Evolutionary conservation across 2,329 filamentous ascomycete genomes (phyloP).

Genomic region (Coleophoma crateriformis): DNA sequence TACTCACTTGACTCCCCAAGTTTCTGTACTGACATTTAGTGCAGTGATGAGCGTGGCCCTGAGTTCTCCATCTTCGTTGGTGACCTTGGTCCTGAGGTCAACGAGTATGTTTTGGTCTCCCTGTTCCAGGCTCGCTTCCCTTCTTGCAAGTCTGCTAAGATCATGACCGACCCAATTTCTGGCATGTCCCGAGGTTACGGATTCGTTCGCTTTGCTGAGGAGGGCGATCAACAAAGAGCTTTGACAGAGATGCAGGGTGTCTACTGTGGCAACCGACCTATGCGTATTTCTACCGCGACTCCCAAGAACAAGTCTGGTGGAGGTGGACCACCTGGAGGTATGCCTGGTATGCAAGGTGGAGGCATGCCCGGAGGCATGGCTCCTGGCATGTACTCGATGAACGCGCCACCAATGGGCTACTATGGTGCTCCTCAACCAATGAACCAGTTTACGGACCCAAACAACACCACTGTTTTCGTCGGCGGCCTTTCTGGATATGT

Average conservation of each 20-base stretch:
- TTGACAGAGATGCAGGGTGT: slow-evolving; percentile 98
- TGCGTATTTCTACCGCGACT: slow-evolving; percentile 96
- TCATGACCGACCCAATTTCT: slow-evolving; percentile 98
- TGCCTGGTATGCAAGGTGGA: slow-evolving; percentile 38
- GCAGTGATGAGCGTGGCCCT: slow-evolving; percentile 87
- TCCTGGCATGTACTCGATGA: slow-evolving; percentile 63
- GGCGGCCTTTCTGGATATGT: slow-evolving; percentile 96
- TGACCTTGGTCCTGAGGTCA: slow-evolving; percentile 95
- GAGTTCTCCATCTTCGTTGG: slow-evolving; percentile 98
- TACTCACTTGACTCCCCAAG: slow-evolving; percentile 20
- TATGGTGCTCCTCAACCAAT: slow-evolving; percentile 73
- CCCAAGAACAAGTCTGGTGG: slow-evolving; percentile 77
- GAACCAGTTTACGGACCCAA: slow-evolving; percentile 99
- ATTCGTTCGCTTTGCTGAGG: slow-evolving; percentile 94
- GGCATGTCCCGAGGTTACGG: slow-evolving; percentile 97
- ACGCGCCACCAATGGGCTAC: slow-evolving; percentile 56
- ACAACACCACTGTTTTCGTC: slow-evolving; percentile 99
- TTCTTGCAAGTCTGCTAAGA: slow-evolving; percentile 98
- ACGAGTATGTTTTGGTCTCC: slow-evolving; percentile 95
- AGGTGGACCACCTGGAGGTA: slow-evolving; percentile 45
- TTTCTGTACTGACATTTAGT: slow-evolving; percentile 15
- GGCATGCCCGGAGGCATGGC: slow-evolving; percentile 34
- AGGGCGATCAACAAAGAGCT: slow-evolving; percentile 92
- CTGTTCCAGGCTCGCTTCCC: slow-evolving; percentile 95
- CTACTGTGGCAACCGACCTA: slow-evolving; percentile 96